Percentiles rank a stretch among this genome's conserved stretches.
Evolutionary conservation across 108 stramenopile genomes (phyloP).

Genomic region (Phaeodactylum tricornutum): DNA sequence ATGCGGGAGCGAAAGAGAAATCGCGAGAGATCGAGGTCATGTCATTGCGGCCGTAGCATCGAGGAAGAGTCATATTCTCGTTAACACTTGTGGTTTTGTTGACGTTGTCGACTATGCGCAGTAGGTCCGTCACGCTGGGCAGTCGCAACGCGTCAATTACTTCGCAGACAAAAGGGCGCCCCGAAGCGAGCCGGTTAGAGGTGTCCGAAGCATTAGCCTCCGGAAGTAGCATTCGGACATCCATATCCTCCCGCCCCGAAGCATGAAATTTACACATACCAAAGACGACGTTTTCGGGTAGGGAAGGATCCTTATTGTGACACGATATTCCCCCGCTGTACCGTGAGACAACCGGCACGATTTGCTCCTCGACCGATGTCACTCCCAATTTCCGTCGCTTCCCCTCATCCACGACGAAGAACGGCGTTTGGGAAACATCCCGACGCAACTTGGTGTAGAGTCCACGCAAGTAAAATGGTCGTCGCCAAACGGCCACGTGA

Average conservation of each 20-base stretch:
- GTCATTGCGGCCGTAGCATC: constrained; percentile 46
- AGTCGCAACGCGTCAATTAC: constrained; percentile 50
- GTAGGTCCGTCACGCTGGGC: constrained; percentile 25
- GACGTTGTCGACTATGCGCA: constrained; percentile 24
- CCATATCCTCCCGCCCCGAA: constrained; percentile 84
- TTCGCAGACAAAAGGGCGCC: constrained; percentile 75
- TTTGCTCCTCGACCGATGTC: constrained; percentile 74
- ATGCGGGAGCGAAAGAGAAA: constrained; percentile 29
- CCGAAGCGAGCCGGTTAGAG: constrained; percentile 20
- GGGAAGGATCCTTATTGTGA: constrained; percentile 27
- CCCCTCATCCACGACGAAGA: constrained; percentile 39
- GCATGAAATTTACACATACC: constrained; percentile 82
- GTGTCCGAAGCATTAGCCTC: constrained; percentile 16
- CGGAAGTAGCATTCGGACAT: constrained; percentile 78
- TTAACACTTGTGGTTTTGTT: constrained; percentile 14
- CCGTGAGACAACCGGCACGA: constrained; percentile 30
- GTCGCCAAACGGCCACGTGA: constrained; percentile 46
- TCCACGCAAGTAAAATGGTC: constrained; percentile 54
- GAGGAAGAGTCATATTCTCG: neutral
- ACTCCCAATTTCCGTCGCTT: constrained; percentile 38
- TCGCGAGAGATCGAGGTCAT: constrained; percentile 42
- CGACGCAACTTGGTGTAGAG: constrained; percentile 62
- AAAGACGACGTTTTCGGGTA: constrained; percentile 22
- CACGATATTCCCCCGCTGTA: constrained; percentile 52
- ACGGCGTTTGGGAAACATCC: constrained; percentile 71